phyloP scores from a whole-genome alignment of 495 filamentous ascomycete species.

The Trichoderma virens region DNA sequence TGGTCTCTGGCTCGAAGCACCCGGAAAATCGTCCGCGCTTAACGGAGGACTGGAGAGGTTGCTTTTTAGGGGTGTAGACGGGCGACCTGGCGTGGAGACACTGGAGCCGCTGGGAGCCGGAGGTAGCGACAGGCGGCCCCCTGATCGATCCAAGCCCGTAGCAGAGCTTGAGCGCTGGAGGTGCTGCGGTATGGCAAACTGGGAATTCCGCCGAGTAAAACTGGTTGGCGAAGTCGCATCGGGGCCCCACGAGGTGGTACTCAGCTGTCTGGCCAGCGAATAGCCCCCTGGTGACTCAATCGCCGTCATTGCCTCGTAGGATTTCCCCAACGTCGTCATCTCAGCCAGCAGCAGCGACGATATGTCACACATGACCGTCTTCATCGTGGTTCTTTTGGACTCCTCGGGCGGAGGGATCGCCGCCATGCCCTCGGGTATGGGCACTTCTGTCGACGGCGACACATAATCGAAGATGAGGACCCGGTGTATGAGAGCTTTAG shows the following conservation, averaged over 20 bases:
- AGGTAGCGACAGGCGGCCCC: conserved; percentile 76
- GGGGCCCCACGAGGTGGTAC: conserved; percentile 28
- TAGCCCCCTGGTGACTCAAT: conserved; percentile 65
- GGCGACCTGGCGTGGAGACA: conserved; percentile 41
- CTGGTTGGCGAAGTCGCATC: conserved; percentile 23
- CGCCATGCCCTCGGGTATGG: conserved; percentile 54
- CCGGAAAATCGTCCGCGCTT: conserved; percentile 64
- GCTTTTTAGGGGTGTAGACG: conserved; percentile 47
- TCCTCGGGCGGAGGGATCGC: conserved; percentile 64
- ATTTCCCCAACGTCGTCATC: conserved; percentile 78
- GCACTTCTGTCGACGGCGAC: conserved; percentile 31
- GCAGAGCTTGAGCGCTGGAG: conserved; percentile 41
- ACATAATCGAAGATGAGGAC: conserved; percentile 71
- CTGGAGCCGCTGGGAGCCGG: conserved; percentile 33
- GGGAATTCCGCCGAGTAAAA: conserved; percentile 45
- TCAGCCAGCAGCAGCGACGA: conserved; percentile 78
- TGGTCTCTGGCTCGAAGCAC: conserved; percentile 20
- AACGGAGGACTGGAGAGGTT: conserved; percentile 51
- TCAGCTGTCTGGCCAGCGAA: conserved; percentile 23
- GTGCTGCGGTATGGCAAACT: conserved; percentile 33
- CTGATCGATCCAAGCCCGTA: conserved; percentile 23
- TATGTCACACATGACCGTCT: conserved; percentile 89
- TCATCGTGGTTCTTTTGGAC: conserved; percentile 81
- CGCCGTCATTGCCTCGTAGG: conserved; percentile 67
- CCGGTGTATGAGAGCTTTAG: conserved; percentile 69